Evolutionary conservation across 2,329 filamentous ascomycete genomes (phyloP).

Genomic region (Diplodia scrobiculata): DNA sequence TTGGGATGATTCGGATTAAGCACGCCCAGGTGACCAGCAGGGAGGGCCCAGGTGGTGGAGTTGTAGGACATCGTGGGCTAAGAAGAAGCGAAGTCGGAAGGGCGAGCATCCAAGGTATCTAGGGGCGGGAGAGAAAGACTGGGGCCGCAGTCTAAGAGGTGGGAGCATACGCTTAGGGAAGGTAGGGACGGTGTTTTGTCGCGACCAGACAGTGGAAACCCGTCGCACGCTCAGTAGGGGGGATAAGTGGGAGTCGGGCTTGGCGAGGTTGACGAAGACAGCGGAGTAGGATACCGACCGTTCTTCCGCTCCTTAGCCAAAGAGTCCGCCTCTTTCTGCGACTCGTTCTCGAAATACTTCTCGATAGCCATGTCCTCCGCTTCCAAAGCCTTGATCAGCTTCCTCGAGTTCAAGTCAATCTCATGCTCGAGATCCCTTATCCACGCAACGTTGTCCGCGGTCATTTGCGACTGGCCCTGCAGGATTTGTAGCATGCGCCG

Average conservation of each 20-base stretch:
- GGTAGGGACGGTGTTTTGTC: background rate
- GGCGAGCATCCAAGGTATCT: background rate
- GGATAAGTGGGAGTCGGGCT: conserved; percentile 11
- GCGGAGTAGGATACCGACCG: conserved; percentile 16
- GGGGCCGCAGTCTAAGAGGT: background rate
- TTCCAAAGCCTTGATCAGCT: background rate
- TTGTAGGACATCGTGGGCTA: background rate
- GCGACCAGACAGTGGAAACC: background rate
- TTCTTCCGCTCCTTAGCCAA: background rate
- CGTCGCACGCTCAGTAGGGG: background rate
- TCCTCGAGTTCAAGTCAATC: background rate
- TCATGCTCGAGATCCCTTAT: conserved; percentile 3
- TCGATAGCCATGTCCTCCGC: conserved; percentile 37
- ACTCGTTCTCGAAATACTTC: background rate
- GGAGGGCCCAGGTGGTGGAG: background rate
- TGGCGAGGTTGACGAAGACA: conserved; percentile 12
- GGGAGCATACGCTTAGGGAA: background rate
- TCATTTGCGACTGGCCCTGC: background rate
- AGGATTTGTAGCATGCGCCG: conserved; percentile 9
- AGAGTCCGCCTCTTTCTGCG: conserved; percentile 6
- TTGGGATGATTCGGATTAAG: background rate
- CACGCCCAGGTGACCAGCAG: background rate
- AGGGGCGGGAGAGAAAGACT: background rate
- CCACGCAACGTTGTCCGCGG: conserved; percentile 11
- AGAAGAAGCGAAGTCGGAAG: conserved; percentile 5